Evolutionary conservation across 176 grass and related monocot species (phyloP).

Genomic region (Oryza officinalis): DNA sequence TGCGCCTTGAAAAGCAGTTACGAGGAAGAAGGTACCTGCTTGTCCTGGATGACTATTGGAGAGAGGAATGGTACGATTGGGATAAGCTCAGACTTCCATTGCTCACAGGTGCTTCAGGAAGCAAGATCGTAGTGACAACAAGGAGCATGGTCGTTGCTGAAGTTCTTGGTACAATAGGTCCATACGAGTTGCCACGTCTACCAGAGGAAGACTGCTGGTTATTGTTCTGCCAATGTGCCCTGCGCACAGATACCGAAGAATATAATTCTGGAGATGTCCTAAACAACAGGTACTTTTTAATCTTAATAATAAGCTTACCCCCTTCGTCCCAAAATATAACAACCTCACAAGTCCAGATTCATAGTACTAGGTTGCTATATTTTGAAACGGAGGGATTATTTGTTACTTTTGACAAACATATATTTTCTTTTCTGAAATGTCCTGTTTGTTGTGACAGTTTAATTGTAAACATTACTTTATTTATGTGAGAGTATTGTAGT

Average conservation of each 20-base stretch:
- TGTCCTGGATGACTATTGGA: slow-evolving; percentile 55
- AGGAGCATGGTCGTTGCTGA: slow-evolving; percentile 22
- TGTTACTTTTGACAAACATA: too few relatives aligned
- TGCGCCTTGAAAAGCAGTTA: not conserved
- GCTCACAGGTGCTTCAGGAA: slow-evolving; percentile 22
- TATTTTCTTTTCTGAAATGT: too few relatives aligned
- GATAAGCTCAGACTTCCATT: slow-evolving; percentile 22
- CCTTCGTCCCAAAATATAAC: too few relatives aligned
- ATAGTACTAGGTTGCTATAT: too few relatives aligned
- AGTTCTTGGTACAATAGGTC: not conserved
- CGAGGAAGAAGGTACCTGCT: slow-evolving; percentile 45
- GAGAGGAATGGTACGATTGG: slow-evolving; percentile 35
- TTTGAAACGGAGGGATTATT: too few relatives aligned
- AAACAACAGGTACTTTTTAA: not conserved
- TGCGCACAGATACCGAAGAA: not conserved
- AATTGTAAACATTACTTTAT: too few relatives aligned
- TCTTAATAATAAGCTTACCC: too few relatives aligned
- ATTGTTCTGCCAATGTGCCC: slow-evolving; percentile 25
- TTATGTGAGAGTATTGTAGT: too few relatives aligned
- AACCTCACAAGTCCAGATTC: too few relatives aligned
- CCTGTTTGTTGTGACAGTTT: too few relatives aligned
- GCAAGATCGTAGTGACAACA: slow-evolving; percentile 57
- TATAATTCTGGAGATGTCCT: not conserved
- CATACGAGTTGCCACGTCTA: slow-evolving; percentile 27
- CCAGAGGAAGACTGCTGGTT: slow-evolving; percentile 31